Conservation (phyloP, 75 land plant genomes). For the Selaginella moellendorffii region DNA sequence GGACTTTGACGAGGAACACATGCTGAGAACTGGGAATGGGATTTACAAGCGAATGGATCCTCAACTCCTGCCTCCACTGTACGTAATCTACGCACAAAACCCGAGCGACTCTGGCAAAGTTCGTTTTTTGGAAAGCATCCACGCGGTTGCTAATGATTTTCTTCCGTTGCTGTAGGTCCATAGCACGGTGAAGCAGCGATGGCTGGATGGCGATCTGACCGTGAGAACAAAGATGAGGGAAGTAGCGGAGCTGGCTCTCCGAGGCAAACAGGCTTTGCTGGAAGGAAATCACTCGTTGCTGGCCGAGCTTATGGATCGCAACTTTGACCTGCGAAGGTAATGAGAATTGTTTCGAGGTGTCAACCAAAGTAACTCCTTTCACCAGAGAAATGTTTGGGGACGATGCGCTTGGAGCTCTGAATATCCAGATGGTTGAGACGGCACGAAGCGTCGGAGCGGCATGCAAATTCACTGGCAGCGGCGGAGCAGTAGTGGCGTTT, state of each 20-base stretch:
- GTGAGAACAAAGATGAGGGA: slow-evolving; percentile 54
- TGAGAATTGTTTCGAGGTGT: too few relatives aligned
- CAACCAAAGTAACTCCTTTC: too few relatives aligned
- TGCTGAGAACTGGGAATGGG: slow-evolving; percentile 72
- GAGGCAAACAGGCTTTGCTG: slow-evolving; percentile 47
- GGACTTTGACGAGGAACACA: slow-evolving; percentile 75
- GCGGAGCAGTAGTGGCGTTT: slow-evolving; percentile 84
- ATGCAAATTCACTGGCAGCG: slow-evolving; percentile 84
- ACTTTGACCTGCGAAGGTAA: slow-evolving; percentile 92
- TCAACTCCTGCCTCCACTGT: slow-evolving; percentile 56
- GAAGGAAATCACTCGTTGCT: slow-evolving; percentile 44
- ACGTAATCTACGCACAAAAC: slow-evolving; percentile 86
- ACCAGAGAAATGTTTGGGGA: slow-evolving; percentile 85
- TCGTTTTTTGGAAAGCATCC: slow-evolving; percentile 6
- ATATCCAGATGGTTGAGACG: slow-evolving; percentile 69
- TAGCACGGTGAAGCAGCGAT: slow-evolving; percentile 70
- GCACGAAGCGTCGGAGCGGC: slow-evolving; percentile 90
- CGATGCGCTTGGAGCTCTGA: slow-evolving; percentile 55
- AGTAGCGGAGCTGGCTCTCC: slow-evolving; percentile 55
- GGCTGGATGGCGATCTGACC: slow-evolving; percentile 78
- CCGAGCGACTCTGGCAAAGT: slow-evolving; percentile 99
- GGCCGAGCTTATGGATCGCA: slow-evolving; percentile 73
- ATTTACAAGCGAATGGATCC: slow-evolving; percentile 71
- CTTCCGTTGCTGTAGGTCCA: slow-evolving; percentile 44
- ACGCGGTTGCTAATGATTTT: not conserved